phyloP scores from a whole-genome alignment of 345 rosid species.

The Arabidopsis thaliana region DNA sequence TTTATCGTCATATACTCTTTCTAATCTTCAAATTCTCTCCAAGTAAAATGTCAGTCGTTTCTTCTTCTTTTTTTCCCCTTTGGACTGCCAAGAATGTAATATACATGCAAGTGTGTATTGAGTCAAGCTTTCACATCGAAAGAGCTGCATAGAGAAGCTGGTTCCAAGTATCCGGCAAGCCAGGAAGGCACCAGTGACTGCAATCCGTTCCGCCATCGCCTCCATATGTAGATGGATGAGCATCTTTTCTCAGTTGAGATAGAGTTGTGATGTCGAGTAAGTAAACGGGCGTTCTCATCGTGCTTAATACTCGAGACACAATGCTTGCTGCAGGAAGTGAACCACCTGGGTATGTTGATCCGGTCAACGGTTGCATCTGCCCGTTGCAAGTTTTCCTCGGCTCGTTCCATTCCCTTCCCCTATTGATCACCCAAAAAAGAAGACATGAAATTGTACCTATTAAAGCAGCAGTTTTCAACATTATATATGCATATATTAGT shows the following conservation, averaged over 20 bases:
- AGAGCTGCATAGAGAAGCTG: constrained; percentile 90
- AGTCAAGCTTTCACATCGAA: constrained; percentile 48
- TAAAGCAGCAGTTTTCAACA: background rate
- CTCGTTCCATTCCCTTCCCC: constrained; percentile 86
- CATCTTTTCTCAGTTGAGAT: constrained; percentile 90
- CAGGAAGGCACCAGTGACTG: constrained; percentile 98
- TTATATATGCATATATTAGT: background rate
- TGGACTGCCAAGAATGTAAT: constrained; percentile 28
- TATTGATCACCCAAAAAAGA: constrained; percentile 33
- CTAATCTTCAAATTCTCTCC: constrained; percentile 16
- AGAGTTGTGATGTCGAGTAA: constrained; percentile 84
- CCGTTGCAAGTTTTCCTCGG: constrained; percentile 67
- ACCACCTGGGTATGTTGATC: constrained; percentile 78
- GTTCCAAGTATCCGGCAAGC: constrained; percentile 96
- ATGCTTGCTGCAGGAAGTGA: constrained; percentile 65
- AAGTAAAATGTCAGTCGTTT: constrained; percentile 31
- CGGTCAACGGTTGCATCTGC: constrained; percentile 64
- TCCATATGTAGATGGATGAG: constrained; percentile 78
- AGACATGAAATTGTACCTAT: background rate
- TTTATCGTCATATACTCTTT: constrained; percentile 1
- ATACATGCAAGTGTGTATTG: constrained; percentile 28
- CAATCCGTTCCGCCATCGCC: constrained; percentile 68
- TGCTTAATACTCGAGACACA: constrained; percentile 60
- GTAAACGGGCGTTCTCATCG: constrained; percentile 65
- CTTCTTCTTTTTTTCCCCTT: background rate